A percentile compares a stretch with the other conserved stretches of the same genome.
phyloP scores from a whole-genome alignment of 2,329 filamentous ascomycete genomes.

The Penicillium sp. region DNA sequence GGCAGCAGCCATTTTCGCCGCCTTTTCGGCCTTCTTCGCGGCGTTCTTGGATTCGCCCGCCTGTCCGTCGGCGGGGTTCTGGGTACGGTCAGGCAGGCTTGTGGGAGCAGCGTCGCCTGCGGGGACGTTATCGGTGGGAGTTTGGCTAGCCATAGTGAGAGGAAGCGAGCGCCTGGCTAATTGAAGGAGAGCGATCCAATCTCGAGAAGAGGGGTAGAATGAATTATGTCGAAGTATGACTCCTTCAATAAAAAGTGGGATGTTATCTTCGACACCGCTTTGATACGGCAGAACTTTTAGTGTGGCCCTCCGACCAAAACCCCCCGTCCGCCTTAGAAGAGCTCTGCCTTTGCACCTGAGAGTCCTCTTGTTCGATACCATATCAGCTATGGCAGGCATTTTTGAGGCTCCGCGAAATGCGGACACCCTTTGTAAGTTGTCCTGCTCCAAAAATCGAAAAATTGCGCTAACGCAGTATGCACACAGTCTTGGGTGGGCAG shows the following conservation, averaged over 20 bases:
- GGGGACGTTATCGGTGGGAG: conserved; percentile 23
- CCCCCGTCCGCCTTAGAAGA: conserved; percentile 24
- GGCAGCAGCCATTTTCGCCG: conserved; percentile 38
- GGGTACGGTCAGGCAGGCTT: conserved; percentile 36
- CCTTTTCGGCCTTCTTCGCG: conserved; percentile 47
- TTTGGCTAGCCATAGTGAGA: conserved; percentile 29
- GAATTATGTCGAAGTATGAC: conserved; percentile 13
- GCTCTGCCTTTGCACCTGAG: conserved; percentile 25
- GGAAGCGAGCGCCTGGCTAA: conserved; percentile 16
- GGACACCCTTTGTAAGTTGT: conserved; percentile 72
- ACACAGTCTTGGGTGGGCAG: conserved; percentile 76
- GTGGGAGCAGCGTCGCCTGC: conserved; percentile 24
- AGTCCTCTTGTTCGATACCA: conserved; percentile 15
- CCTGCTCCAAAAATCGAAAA: conserved; percentile 2
- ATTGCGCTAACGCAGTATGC: conserved; percentile 29
- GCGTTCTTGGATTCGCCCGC: conserved; percentile 35
- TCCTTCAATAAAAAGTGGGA: conserved; percentile 35
- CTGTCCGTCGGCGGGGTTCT: conserved; percentile 34
- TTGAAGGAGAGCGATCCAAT: conserved; percentile 11
- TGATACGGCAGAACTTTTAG: conserved; percentile 39
- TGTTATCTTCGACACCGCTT: conserved; percentile 36
- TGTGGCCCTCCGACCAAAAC: conserved; percentile 21
- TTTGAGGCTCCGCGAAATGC: conserved; percentile 90
- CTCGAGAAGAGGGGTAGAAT: conserved; percentile 12
- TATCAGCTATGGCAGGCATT: conserved; percentile 72